phyloP scores from a whole-genome alignment of 2,329 filamentous ascomycete species.

The Epichloe coenophiala region DNA sequence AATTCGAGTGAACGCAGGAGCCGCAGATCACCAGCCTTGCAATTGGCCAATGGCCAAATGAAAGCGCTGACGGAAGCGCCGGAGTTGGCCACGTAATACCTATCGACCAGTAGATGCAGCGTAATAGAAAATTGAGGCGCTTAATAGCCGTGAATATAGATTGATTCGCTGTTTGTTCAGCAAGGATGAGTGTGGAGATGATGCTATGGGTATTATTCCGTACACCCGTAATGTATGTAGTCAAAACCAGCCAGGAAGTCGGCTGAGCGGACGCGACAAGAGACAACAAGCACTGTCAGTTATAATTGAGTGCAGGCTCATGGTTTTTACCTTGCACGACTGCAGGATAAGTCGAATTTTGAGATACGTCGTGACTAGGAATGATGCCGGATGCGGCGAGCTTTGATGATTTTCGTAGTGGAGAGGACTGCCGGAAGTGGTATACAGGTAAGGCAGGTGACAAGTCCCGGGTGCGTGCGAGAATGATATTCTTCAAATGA shows the following conservation, averaged over 20 bases:
- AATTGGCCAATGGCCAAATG: conserved; percentile 7
- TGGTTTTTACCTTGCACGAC: neutral
- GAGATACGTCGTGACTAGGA: neutral
- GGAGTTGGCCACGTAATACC: conserved; percentile 1
- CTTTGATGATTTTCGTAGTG: neutral
- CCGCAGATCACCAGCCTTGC: neutral
- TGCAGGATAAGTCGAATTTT: no score
- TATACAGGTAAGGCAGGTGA: neutral
- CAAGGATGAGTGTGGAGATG: conserved; percentile 1
- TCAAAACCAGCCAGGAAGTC: neutral
- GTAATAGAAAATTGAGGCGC: neutral
- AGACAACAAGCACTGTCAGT: neutral
- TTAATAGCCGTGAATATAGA: neutral
- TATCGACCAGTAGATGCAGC: neutral
- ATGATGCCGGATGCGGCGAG: neutral
- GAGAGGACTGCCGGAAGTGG: neutral
- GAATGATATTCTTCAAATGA: neutral
- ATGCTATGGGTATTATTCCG: neutral
- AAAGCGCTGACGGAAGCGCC: conserved; percentile 5
- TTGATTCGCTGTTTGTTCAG: neutral
- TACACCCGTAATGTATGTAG: neutral
- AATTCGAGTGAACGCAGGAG: conserved; percentile 8
- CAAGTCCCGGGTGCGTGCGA: neutral
- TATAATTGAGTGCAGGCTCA: no score
- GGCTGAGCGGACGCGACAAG: neutral